A percentile compares a stretch with the other conserved stretches of the same genome.
These are phyloP conservation scores for Yamadazyma insecticola DNA, from an alignment of 805 yeast genomes.

Conservation along the genomic window DNA sequence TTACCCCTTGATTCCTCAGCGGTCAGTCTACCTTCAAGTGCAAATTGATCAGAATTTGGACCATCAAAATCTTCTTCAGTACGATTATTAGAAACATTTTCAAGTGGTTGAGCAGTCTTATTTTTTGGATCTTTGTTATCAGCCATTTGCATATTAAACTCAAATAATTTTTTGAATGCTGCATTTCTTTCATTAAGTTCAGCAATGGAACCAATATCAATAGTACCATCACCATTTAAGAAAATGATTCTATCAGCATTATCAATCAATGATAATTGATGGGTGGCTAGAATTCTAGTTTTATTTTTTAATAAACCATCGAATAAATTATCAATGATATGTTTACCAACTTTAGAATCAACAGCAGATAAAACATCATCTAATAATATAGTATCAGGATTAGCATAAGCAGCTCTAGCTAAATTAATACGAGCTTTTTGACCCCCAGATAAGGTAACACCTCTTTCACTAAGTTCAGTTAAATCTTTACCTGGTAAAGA, in stretches of 20 bases:
- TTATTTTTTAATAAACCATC: slow-evolving; percentile 26
- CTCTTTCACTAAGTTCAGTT: slow-evolving; percentile 44
- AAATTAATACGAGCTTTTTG: slow-evolving; percentile 42
- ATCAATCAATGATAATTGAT: slow-evolving; percentile 36
- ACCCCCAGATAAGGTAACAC: slow-evolving; percentile 42
- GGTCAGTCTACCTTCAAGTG: slow-evolving; percentile 24
- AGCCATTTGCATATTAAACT: slow-evolving; percentile 26
- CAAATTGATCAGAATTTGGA: slow-evolving; percentile 1
- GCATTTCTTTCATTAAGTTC: slow-evolving; percentile 32
- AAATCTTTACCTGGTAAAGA: slow-evolving; percentile 32
- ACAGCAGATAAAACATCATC: slow-evolving; percentile 45
- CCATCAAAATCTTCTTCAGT: slow-evolving; percentile 3
- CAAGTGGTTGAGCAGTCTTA: neutral
- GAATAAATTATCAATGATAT: slow-evolving; percentile 33
- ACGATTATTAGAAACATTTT: neutral
- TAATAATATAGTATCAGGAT: slow-evolving; percentile 28
- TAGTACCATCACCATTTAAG: slow-evolving; percentile 38
- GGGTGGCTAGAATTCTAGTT: slow-evolving; percentile 40
- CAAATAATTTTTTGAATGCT: slow-evolving; percentile 49
- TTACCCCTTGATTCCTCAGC: slow-evolving; percentile 34
- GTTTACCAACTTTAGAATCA: slow-evolving; percentile 40
- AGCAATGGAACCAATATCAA: slow-evolving; percentile 32
- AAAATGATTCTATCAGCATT: slow-evolving; percentile 35
- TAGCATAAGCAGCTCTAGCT: slow-evolving; percentile 39
- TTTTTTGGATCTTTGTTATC: slow-evolving; percentile 8